phyloP scores from a whole-genome alignment of 441 rosid species.

The Macaranga tanarius region DNA sequence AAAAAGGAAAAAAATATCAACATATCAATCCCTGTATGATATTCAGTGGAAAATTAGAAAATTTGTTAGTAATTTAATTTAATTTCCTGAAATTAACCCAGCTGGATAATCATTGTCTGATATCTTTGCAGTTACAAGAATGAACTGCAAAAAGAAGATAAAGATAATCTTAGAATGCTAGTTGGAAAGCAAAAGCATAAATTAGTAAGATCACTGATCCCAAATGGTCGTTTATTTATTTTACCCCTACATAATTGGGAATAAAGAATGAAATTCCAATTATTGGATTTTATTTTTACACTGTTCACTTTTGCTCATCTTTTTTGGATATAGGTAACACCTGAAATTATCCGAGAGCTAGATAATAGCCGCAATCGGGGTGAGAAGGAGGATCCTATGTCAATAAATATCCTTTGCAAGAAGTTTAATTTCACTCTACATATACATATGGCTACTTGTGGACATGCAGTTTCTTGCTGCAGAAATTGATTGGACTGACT shows the following conservation, averaged over 20 bases:
- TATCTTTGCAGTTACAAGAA: conserved; percentile 67
- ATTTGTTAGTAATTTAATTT: neutral
- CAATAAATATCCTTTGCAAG: conserved; percentile 56
- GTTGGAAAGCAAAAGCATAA: conserved; percentile 69
- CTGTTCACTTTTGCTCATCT: neutral
- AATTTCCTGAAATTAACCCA: neutral
- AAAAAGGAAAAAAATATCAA: too few relatives aligned
- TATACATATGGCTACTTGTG: neutral
- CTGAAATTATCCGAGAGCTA: conserved; percentile 76
- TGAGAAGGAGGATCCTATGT: conserved; percentile 67
- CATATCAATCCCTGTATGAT: neutral
- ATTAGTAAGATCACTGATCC: conserved; percentile 45
- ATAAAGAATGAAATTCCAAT: neutral
- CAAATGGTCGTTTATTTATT: neutral
- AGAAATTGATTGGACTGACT: neutral
- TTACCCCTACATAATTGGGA: neutral
- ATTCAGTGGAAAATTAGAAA: neutral
- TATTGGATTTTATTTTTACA: neutral
- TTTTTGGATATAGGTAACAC: conserved; percentile 53
- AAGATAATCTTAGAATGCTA: conserved; percentile 60
- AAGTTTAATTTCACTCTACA: conserved; percentile 7
- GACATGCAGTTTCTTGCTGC: neutral
- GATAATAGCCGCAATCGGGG: conserved; percentile 75
- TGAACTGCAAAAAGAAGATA: conserved; percentile 74
- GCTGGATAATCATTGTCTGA: neutral